Conservation (phyloP, 352 stramenopile species). For the Pythium oligandrum region DNA sequence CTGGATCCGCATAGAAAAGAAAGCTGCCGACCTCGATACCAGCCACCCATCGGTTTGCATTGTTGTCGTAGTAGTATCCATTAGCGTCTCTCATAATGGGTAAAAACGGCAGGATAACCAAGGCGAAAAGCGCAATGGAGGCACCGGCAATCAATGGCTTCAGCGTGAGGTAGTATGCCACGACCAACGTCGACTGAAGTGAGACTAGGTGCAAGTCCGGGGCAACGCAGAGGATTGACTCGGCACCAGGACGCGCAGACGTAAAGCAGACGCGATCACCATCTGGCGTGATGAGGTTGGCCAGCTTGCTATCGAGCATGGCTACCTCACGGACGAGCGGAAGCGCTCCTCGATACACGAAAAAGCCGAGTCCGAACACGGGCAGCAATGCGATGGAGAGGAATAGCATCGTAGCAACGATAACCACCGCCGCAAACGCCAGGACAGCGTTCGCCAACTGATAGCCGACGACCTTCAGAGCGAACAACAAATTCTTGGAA, state of each 20-base stretch:
- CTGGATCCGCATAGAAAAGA: slow-evolving; percentile 8
- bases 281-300: slow-evolving; percentile 3
- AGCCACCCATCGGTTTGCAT: background rate
- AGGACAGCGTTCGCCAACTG: background rate
- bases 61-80: slow-evolving; percentile 1
- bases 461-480: no score
- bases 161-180: slow-evolving; percentile 35
- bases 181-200: slow-evolving; percentile 4
- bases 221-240: background rate
- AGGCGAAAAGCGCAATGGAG: slow-evolving; percentile 17
- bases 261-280: background rate
- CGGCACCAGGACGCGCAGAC: no score
- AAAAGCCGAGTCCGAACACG: slow-evolving; percentile 4
- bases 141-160: slow-evolving; percentile 24
- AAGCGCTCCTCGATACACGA: background rate
- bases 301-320: background rate
- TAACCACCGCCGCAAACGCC: background rate
- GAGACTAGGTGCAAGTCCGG: background rate
- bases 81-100: slow-evolving; percentile 22
- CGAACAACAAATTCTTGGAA: no score
- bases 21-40: slow-evolving; percentile 9
- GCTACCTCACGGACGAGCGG: background rate
- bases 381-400: slow-evolving; percentile 2
- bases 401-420: no score
- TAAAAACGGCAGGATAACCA: slow-evolving; percentile 14